A percentile compares a stretch with the other conserved stretches of the same genome.
Evolutionary conservation across 495 filamentous ascomycete species (phyloP).

Genomic region (Tricharina praecox): DNA sequence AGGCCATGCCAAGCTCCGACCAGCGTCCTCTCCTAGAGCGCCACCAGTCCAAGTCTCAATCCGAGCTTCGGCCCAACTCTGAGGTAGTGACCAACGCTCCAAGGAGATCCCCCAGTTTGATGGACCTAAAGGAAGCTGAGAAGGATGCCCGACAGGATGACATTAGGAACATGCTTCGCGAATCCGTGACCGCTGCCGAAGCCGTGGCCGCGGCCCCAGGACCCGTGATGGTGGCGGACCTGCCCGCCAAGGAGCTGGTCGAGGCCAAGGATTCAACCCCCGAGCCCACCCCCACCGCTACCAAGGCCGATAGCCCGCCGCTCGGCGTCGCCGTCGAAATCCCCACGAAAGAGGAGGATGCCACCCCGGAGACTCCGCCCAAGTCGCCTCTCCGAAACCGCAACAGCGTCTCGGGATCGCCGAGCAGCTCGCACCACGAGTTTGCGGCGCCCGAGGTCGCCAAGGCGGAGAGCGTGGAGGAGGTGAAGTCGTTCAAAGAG

Average conservation of each 20-base stretch:
- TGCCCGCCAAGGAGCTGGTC: neutral
- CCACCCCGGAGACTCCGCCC: neutral
- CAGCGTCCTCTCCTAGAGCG: neutral
- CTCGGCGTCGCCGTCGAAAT: neutral
- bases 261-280: neutral
- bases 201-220: conserved; percentile 5
- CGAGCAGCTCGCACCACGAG: neutral
- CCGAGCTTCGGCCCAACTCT: neutral
- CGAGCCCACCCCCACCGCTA: too few relatives aligned
- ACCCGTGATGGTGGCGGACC: conserved; percentile 9
- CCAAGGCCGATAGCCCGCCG: neutral
- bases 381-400: neutral
- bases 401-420: neutral
- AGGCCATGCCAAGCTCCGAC: neutral
- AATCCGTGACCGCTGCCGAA: conserved; percentile 2
- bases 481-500: too few relatives aligned
- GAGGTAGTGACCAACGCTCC: conserved; percentile 1
- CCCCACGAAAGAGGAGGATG: neutral
- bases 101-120: conserved; percentile 17
- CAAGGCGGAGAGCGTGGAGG: neutral
- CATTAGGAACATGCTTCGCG: conserved; percentile 27
- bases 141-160: conserved; percentile 31
- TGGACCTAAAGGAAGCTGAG: conserved; percentile 30
- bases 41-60: neutral
- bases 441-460: neutral